These are phyloP conservation scores for Camillea tinctor DNA, from an alignment of 2,329 filamentous ascomycete genomes.

Conservation along the genomic window DNA sequence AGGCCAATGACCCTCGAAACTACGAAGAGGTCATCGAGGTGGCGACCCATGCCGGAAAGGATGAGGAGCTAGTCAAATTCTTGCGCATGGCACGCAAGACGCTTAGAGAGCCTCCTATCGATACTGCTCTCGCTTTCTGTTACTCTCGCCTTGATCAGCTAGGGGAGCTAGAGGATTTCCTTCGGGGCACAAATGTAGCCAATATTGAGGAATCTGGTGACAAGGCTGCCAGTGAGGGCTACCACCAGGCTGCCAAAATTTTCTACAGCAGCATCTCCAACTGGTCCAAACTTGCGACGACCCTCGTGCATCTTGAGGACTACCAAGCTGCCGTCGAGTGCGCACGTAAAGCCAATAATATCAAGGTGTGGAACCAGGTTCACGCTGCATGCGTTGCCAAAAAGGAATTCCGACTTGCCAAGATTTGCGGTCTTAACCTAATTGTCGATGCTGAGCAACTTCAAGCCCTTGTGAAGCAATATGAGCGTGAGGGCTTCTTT, in stretches of 20 bases:
- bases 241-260: constrained; percentile 96
- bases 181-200: constrained; percentile 88
- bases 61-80: constrained; percentile 95
- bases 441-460: constrained; percentile 97
- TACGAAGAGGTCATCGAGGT: constrained; percentile 96
- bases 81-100: constrained; percentile 97
- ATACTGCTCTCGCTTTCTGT: constrained; percentile 91
- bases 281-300: constrained; percentile 98
- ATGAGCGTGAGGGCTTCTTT: constrained; percentile 96
- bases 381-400: constrained; percentile 94
- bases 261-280: constrained; percentile 98
- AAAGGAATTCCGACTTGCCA: constrained; percentile 97
- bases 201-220: constrained; percentile 96
- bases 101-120: constrained; percentile 86
- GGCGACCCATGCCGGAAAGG: constrained; percentile 91
- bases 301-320: constrained; percentile 92
- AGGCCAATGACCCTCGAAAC: constrained; percentile 88
- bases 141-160: constrained; percentile 91
- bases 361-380: constrained; percentile 99
- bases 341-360: constrained; percentile 96
- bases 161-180: constrained; percentile 91
- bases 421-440: constrained; percentile 97
- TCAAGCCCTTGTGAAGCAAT: constrained; percentile 89
- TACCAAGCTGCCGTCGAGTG: constrained; percentile 98
- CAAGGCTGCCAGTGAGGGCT: constrained; percentile 93